These are phyloP conservation scores for Phytomonas sp. DNA, from an alignment of 208 protist genomes.

Conservation along the genomic window DNA sequence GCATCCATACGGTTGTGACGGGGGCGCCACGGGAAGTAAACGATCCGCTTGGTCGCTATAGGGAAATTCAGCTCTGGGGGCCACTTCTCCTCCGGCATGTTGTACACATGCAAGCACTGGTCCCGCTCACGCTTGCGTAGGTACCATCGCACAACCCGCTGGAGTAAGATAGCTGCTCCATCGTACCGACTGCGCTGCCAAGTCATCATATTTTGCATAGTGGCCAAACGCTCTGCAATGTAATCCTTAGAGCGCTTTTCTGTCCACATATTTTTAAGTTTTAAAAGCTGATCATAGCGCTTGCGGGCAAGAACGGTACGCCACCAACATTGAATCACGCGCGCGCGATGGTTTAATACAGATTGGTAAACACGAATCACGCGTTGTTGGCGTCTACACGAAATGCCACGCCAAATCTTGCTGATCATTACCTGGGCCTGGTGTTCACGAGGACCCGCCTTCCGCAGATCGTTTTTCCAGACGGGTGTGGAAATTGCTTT, in stretches of 20 bases:
- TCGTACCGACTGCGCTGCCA: constrained; percentile 74
- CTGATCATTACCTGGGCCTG: constrained; percentile 53
- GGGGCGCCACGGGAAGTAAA: constrained; percentile 72
- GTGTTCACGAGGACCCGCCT: constrained; percentile 52
- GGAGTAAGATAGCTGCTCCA: constrained; percentile 48
- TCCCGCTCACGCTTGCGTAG: constrained; percentile 21
- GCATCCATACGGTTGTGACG: neutral
- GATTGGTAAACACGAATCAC: constrained; percentile 31
- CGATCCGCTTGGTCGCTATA: constrained; percentile 18
- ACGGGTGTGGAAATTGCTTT: constrained; percentile 14
- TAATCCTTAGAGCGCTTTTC: constrained; percentile 31
- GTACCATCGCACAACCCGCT: constrained; percentile 61
- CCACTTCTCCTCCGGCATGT: constrained; percentile 20
- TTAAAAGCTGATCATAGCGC: constrained; percentile 21
- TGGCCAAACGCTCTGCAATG: constrained; percentile 27
- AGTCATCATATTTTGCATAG: constrained; percentile 49
- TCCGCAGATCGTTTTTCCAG: constrained; percentile 44
- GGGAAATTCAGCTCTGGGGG: constrained; percentile 30
- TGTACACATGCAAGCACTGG: constrained; percentile 7
- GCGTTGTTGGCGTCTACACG: constrained; percentile 48
- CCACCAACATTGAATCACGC: constrained; percentile 79
- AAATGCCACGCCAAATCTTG: constrained; percentile 72
- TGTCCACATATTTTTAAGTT: constrained; percentile 39
- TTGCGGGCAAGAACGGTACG: constrained; percentile 32
- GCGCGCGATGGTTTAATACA: constrained; percentile 41